Base-by-base conservation (phyloP, 202 grass and related monocot genomes). In the Dendrocalamus latiflorus region DNA sequence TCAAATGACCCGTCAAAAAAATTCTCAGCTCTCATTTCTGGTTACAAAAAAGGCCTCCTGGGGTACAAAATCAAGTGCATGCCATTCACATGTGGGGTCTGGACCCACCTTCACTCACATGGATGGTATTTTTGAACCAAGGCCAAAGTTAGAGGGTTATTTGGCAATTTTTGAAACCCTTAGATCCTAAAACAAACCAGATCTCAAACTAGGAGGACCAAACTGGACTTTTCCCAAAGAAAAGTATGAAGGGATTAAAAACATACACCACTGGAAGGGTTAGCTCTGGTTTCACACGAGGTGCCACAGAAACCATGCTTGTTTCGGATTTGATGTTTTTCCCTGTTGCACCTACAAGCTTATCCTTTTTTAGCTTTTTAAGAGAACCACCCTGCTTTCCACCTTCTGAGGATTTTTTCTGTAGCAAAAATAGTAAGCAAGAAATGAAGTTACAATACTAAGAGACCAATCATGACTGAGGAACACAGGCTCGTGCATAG, bases 311-410 rank as follows among this genome's bases (percentile, higher is more conserved):
- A 70, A 85, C 77, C 58, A 86, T 88, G 89, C 88, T 93, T 83
- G 82, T 88, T 82, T 95, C 95, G 1, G 89, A 89, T 88, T 75
- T 88, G 69, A 80, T 68, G 30, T 83, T 90, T 88, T 95, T 98
- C 39, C 95, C 92, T 50, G 85, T 87, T 43, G 85, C 77, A 51
- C 89, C 89, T 38, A 83, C 85, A 86, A 93, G 70, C 76, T 95
- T 98, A 77, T 98, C 95, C 68, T 95, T 98, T 90, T 98, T 98
- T 59, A 76, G 28, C 86, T 95, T 98, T 81, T 95, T 98, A 69
- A 87, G 58, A 85, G 92, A 68, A 65, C 76, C 77, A 22, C 89
- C 74, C 28, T 91, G 92, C 66, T 97, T 97, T 85, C 86, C 92
- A 87, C 91, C 88, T 79, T 91, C 90, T 60, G 77, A 37, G 9